Base-by-base conservation (phyloP, 371 early-diverging fungal genomes). In the Mortierella sp. region DNA sequence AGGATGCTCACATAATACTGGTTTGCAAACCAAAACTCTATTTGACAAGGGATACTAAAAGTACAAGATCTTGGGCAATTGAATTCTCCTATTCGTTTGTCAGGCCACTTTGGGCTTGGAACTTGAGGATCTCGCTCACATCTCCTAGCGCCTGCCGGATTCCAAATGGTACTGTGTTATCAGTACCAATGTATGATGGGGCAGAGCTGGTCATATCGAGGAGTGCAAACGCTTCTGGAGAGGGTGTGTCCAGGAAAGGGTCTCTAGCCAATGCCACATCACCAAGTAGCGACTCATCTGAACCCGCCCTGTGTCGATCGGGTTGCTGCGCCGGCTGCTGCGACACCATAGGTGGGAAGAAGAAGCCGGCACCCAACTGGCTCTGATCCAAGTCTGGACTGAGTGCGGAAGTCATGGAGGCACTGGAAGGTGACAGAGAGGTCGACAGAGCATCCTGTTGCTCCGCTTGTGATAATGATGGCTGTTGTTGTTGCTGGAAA, bases 161-260 rank as follows among this genome's bases (percentile, higher is more conserved):
- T 16, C 69, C 69, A 41, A 64, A 57, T 4, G 76, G 76, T 1
- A 74, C 41, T 6, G 54, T 30, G 23, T 43, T 61, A 5, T 73
- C 68, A 4, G 49, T 21, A 13, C 65, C 61, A 3, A 74, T 14
- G 38, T 74, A 74, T 10, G 58, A 43, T 5, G 64, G 69, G 66
- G 61, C 68, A 4, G 76, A 69, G 7, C 66, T 50, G 16, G 76
- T 43, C 65, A 74, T 65, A 53, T 74, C 76, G 54, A 74, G 10
- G 5, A 56, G 18, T 1, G 56, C 43, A 24, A 64, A 69, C 12
- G 58, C 21, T 30, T 74, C 76, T 13, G 76, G 76, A 8, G 76
- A 74, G 7, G 69, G 69, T 2, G 65, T 69, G 30, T 74, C 65
- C 21, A 58, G 48, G 18, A 70, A 38, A 54, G 53, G 58, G 19